Evolutionary conservation across 1,284 basidiomycete species (phyloP), one percentile per base, ranked within the genome.

Genomic region (Ganoderma leucocontextum): DNA sequence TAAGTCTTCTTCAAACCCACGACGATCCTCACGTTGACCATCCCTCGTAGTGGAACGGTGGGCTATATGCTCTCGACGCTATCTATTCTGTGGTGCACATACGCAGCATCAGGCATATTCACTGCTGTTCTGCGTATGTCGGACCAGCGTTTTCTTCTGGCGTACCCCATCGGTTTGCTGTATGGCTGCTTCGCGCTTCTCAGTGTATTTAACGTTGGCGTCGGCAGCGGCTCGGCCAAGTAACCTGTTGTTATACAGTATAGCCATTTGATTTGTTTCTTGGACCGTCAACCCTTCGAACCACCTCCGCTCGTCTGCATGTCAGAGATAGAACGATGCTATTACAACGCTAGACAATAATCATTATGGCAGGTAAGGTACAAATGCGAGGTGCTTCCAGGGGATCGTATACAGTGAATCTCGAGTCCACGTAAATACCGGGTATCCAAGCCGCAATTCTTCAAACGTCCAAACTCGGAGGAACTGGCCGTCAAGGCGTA

Each of bases 61-160:
- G 96, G 96, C 53, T 97, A 97, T 80, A 75, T 95, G 44, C 83
- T 98, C 4, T 92, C 95, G 5, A 80, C 88, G 17, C 75, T 97
- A 38, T 94, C 92, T 1, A 95, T 98, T 72, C 78, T 95, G 52
- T 98, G 96, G 96, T 98, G 96, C 83, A 97, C 97, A 53, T 96
- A 97, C 77, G 90, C 96, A 8, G 96, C 96, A 17, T 96, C 95
- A 10, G 92, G 93, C 8, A 98, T 98, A 70, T 98, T 98, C 75
- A 95, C 97, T 25, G 92, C 94, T 1, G 95, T 98, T 22, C 84
- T 98, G 61, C 89, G 94, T 71, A 97, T 98, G 94, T 95, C 95
- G 38, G 93, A 96, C 72, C 96, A 98, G 79, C 87, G 96, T 60
- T 83, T 98, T 57, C 87, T 98, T 25, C 96, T 98, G 52, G 96